Evolutionary conservation across 331 rosid genomes (phyloP).

Genomic region (Ulmus americana): DNA sequence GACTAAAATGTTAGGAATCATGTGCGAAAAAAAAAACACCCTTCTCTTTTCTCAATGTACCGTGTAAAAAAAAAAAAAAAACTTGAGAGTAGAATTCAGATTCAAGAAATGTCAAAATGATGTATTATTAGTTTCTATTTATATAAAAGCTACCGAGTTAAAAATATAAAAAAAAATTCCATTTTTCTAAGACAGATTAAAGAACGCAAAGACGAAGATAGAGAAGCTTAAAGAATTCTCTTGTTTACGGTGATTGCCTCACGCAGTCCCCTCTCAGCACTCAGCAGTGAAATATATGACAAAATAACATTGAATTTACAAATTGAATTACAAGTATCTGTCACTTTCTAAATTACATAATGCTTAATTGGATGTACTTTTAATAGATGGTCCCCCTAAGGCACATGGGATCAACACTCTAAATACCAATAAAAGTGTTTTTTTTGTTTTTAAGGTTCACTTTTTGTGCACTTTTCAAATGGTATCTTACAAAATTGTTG

Average conservation of each 20-base stretch:
- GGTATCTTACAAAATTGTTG: conserved; percentile 14
- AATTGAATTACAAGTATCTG: no score
- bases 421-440: neutral
- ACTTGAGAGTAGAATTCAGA: no score
- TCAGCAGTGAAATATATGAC: no score
- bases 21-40: no score
- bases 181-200: no score
- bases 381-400: conserved; percentile 11
- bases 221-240: neutral
- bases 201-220: neutral
- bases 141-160: no score
- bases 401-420: conserved; percentile 36
- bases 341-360: neutral
- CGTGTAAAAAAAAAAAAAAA: no score
- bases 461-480: neutral
- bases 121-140: no score
- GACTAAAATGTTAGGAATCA: no score
- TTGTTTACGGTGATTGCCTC: neutral
- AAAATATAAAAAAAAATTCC: no score
- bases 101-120: no score
- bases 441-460: conserved; percentile 16
- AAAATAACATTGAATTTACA: neutral
- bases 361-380: neutral
- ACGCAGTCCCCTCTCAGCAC: neutral
- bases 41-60: no score